Conservation (phyloP, 2,329 filamentous ascomycete genomes). For the Xylariaceae sp. region DNA sequence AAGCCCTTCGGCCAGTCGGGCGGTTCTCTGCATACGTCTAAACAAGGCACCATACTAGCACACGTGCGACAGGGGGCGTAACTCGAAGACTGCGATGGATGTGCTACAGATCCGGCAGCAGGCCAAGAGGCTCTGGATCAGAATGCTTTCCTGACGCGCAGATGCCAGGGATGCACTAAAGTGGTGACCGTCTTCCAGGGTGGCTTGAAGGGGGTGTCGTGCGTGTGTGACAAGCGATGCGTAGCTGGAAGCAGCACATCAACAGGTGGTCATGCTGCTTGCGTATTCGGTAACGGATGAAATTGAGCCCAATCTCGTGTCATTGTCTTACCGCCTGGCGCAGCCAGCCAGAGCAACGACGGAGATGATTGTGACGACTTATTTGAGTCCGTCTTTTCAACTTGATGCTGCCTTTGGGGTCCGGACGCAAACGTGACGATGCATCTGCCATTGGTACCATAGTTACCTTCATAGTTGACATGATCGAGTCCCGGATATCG, state of each 20-base stretch:
- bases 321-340: no score
- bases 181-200: slow-evolving; percentile 11
- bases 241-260: not conserved
- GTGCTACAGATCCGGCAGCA: slow-evolving; percentile 1
- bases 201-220: slow-evolving; percentile 8
- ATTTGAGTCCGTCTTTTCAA: no score
- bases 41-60: slow-evolving; percentile 8
- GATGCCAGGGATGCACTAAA: slow-evolving; percentile 10
- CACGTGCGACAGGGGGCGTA: slow-evolving; percentile 13
- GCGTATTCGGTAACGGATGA: no score
- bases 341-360: no score
- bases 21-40: slow-evolving; percentile 19
- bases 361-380: no score
- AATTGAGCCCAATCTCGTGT: no score
- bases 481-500: no score
- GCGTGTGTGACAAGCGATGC: slow-evolving; percentile 8
- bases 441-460: no score
- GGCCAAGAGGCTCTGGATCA: slow-evolving; percentile 16
- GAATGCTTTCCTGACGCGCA: slow-evolving; percentile 16
- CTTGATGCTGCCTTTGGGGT: no score
- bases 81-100: slow-evolving; percentile 1
- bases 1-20: slow-evolving; percentile 14
- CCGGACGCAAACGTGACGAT: no score
- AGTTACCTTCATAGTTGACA: no score
- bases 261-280: slow-evolving; percentile 1